Percentiles rank a stretch among this genome's conserved stretches.
phyloP scores from a whole-genome alignment of 2,329 filamentous ascomycete species.

The Cytospora piceicola region DNA sequence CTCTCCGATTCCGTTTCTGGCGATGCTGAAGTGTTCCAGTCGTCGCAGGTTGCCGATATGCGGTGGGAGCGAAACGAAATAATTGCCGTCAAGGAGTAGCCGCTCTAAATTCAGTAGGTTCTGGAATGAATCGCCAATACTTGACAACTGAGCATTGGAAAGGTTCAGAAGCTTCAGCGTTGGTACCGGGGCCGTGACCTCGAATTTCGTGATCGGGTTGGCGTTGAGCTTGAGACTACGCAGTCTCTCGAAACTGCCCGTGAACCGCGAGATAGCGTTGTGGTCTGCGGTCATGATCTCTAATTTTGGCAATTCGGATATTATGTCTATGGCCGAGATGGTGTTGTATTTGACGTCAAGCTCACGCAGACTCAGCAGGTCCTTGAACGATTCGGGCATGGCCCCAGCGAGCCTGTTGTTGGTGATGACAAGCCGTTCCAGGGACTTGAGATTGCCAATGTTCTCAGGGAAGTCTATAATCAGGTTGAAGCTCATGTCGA shows the following conservation, averaged over 20 bases:
- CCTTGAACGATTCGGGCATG: conserved; percentile 72
- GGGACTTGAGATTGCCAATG: conserved; percentile 75
- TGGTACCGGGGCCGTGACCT: conserved; percentile 75
- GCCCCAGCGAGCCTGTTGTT: conserved; percentile 85
- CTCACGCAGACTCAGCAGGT: conserved; percentile 80
- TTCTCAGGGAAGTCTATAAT: conserved; percentile 77
- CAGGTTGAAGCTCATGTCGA: conserved; percentile 96
- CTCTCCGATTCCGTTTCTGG: conserved; percentile 84
- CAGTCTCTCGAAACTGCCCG: conserved; percentile 83
- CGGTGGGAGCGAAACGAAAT: conserved; percentile 86
- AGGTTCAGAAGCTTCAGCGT: conserved; percentile 86
- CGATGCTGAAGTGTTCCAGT: conserved; percentile 91
- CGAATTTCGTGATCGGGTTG: conserved; percentile 93
- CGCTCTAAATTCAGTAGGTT: conserved; percentile 87
- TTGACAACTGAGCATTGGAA: conserved; percentile 87
- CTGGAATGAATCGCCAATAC: conserved; percentile 85
- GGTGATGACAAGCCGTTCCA: conserved; percentile 92
- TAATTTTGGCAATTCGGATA: conserved; percentile 81
- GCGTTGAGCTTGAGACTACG: conserved; percentile 88
- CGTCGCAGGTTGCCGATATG: conserved; percentile 83
- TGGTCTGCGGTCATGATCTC: conserved; percentile 91
- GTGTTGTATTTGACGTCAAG: conserved; percentile 94
- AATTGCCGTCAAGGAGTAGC: conserved; percentile 90
- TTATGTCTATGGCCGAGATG: conserved; percentile 84
- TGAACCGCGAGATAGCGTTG: conserved; percentile 88